phyloP scores from a whole-genome alignment of 306 rosid genomes.

The Ammopiptanthus mongolicus region DNA sequence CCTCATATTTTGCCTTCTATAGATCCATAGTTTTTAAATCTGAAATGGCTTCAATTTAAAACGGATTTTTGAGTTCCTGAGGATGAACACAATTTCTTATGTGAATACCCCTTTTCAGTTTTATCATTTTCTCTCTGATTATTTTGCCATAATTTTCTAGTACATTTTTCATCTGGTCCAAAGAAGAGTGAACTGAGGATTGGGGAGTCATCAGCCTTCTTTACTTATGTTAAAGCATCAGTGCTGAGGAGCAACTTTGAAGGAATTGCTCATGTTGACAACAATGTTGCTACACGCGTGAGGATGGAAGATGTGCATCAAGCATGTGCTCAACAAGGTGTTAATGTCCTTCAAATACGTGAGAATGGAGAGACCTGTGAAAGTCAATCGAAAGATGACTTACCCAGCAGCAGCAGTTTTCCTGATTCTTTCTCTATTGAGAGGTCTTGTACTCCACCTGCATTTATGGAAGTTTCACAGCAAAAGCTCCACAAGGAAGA shows the following conservation, averaged over 20 bases:
- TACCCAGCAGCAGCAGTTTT: constrained; percentile 61
- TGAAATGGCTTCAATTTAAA: neutral
- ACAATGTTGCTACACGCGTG: constrained; percentile 26
- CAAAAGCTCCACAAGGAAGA: constrained; percentile 49
- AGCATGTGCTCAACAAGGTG: constrained; percentile 38
- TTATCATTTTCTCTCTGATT: neutral
- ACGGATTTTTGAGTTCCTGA: neutral
- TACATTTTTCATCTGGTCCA: constrained; percentile 58
- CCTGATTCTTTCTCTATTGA: constrained; percentile 83
- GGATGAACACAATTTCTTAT: neutral
- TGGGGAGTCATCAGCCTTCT: constrained; percentile 93
- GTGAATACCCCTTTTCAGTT: neutral
- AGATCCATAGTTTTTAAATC: neutral
- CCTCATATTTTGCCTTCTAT: neutral
- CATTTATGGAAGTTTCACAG: constrained; percentile 48
- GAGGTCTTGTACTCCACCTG: constrained; percentile 80
- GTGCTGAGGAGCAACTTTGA: constrained; percentile 39
- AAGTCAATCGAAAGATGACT: constrained; percentile 59
- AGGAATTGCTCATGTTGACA: constrained; percentile 39
- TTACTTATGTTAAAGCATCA: constrained; percentile 75
- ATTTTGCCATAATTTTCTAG: constrained; percentile 31
- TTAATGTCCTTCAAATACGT: constrained; percentile 33
- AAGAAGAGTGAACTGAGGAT: constrained; percentile 83
- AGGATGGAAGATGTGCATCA: constrained; percentile 39
- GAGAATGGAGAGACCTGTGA: constrained; percentile 63